Percentiles rank a stretch among this genome's conserved stretches.
phyloP scores from a whole-genome alignment of 768 basidiomycete genomes.

The Trametes meyenii region DNA sequence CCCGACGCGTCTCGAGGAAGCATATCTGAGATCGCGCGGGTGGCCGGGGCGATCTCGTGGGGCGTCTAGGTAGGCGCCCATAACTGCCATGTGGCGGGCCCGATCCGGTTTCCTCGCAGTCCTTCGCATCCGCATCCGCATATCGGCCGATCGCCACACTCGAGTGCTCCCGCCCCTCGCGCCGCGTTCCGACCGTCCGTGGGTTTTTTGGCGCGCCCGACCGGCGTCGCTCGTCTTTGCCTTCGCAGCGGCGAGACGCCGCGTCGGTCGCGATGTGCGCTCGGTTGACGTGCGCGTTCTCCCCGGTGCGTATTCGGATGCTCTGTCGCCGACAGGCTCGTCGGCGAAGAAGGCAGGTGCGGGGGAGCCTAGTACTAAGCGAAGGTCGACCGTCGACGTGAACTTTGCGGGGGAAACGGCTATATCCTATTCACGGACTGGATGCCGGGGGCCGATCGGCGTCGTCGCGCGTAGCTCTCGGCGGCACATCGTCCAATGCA shows the following conservation, averaged over 20 bases:
- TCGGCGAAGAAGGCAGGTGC: too few species aligned
- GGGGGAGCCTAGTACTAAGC: too few species aligned
- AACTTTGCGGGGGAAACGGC: too few species aligned
- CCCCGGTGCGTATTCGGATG: too few species aligned
- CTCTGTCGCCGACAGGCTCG: too few species aligned
- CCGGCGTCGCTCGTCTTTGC: not conserved
- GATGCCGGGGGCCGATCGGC: too few species aligned
- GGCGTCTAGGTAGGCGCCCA: constrained; percentile 6
- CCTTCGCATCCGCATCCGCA: not conserved
- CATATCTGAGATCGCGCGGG: constrained; percentile 9
- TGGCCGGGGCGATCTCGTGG: not conserved
- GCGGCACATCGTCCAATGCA: too few species aligned
- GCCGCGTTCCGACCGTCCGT: not conserved
- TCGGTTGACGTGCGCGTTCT: not conserved
- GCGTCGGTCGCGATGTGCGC: constrained; percentile 2
- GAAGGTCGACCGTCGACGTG: too few species aligned
- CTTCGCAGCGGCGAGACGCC: constrained; percentile 2
- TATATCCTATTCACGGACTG: too few species aligned
- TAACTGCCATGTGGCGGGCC: constrained; percentile 2
- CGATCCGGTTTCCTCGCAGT: constrained; percentile 9
- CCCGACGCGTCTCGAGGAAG: not conserved
- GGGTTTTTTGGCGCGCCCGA: not conserved
- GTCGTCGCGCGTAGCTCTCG: too few species aligned
- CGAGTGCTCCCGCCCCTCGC: not conserved
- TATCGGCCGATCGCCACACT: constrained; percentile 6